Percentiles rank a stretch among this genome's conserved stretches.
Conservation (phyloP, 306 rosid genomes). For the Cicer chorassanicum region DNA sequence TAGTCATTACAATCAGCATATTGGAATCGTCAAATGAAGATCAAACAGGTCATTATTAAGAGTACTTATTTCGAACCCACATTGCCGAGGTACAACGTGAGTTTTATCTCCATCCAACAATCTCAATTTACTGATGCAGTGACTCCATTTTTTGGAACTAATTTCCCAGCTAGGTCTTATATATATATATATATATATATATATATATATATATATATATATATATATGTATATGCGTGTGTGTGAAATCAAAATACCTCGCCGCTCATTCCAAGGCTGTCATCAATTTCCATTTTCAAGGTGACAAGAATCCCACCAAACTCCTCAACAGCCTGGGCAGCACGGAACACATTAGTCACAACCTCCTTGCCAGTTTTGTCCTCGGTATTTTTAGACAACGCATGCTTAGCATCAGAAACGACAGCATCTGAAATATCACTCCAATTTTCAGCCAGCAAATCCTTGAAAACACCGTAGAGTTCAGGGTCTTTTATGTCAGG, state of each 20-base stretch:
- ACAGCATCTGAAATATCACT: conserved; percentile 58
- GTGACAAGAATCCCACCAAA: conserved; percentile 65
- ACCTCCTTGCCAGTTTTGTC: conserved; percentile 72
- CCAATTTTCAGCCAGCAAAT: conserved; percentile 84
- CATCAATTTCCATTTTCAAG: conserved; percentile 88
- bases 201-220: neutral
- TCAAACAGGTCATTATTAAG: neutral
- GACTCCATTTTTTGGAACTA: neutral
- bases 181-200: neutral
- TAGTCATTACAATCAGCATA: neutral
- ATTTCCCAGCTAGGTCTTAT: neutral
- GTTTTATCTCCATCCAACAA: neutral
- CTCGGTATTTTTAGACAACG: conserved; percentile 67
- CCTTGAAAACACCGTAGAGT: conserved; percentile 72
- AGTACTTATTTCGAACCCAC: neutral
- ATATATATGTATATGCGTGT: too few species aligned
- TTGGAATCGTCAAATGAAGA: neutral
- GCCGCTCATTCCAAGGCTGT: conserved; percentile 74
- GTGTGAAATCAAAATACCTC: conserved; percentile 61
- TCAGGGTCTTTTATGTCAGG: conserved; percentile 71
- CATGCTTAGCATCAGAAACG: conserved; percentile 58
- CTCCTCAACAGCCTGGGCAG: conserved; percentile 85
- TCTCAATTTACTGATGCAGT: neutral
- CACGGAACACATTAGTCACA: conserved; percentile 70
- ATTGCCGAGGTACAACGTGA: neutral